Conservation (phyloP, 2,329 filamentous ascomycete species). For the Diaporthe helianthi region DNA sequence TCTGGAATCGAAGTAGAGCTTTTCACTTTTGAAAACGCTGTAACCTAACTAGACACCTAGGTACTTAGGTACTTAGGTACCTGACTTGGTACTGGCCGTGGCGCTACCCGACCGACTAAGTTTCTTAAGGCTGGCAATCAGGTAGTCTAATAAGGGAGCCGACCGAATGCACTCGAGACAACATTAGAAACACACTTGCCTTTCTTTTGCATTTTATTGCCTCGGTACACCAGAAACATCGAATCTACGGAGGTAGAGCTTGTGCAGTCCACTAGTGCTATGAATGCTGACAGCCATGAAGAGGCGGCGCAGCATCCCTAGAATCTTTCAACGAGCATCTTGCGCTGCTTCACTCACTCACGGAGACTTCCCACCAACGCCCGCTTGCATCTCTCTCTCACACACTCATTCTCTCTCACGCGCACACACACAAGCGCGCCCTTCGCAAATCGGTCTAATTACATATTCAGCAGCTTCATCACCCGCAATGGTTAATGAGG, state of each 20-base stretch:
- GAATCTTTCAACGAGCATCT: background rate
- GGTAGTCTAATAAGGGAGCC: background rate
- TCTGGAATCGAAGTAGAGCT: no score
- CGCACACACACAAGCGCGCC: no score
- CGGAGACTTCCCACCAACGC: background rate
- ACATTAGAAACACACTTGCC: background rate
- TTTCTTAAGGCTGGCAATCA: background rate
- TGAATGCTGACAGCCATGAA: slow-evolving; percentile 22
- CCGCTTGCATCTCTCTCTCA: background rate
- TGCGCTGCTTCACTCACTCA: background rate
- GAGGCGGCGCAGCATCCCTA: background rate
- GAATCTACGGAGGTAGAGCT: background rate
- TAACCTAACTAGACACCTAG: no score
- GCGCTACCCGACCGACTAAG: background rate
- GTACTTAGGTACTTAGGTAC: no score
- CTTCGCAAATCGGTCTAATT: background rate
- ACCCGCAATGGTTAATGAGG: background rate
- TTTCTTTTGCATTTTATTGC: background rate
- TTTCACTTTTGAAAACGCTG: no score
- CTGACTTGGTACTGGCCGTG: background rate
- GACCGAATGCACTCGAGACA: background rate
- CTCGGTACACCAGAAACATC: background rate
- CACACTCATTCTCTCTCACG: no score
- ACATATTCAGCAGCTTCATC: background rate
- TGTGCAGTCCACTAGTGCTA: background rate